Percentiles rank a stretch among this genome's conserved stretches.
These are phyloP conservation scores for Beauveria scarabaeidicola DNA, from an alignment of 2,329 filamentous ascomycete genomes.

Conservation along the genomic window DNA sequence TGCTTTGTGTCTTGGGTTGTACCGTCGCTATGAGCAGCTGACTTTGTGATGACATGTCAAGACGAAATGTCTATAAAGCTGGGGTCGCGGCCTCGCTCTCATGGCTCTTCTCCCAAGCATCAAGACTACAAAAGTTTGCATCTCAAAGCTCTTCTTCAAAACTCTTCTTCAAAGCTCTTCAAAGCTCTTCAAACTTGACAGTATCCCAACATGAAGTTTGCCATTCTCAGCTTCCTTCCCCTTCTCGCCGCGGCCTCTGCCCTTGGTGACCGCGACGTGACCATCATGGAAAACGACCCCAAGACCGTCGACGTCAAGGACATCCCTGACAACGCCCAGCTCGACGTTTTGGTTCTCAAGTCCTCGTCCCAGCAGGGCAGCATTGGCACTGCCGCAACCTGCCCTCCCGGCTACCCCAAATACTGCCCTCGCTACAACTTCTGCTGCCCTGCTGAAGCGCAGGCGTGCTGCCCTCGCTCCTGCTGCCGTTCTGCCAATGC, in stretches of 20 bases:
- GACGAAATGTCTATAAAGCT: neutral
- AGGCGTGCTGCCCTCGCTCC: conserved; percentile 10
- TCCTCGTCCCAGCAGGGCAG: neutral
- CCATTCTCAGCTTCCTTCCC: neutral
- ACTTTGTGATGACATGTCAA: neutral
- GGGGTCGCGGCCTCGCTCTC: neutral
- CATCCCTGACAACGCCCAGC: neutral
- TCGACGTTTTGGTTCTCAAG: neutral
- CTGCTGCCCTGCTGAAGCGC: conserved; percentile 3
- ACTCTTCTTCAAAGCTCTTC: neutral
- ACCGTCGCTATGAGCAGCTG: neutral
- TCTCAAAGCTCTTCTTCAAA: no score
- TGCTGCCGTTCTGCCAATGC: conserved; percentile 3
- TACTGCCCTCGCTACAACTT: conserved; percentile 6
- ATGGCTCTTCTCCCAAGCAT: neutral
- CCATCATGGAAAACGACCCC: neutral
- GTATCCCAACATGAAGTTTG: conserved; percentile 2
- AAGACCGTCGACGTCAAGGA: conserved; percentile 1
- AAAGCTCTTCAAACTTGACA: neutral
- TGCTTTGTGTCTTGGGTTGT: neutral
- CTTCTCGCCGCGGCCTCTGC: neutral
- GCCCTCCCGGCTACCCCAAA: conserved; percentile 1
- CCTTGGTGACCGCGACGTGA: neutral
- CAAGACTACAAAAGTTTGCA: neutral
- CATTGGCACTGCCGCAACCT: neutral